Evolutionary conservation across 495 filamentous ascomycete species (phyloP).

Genomic region (Collariella sp.): DNA sequence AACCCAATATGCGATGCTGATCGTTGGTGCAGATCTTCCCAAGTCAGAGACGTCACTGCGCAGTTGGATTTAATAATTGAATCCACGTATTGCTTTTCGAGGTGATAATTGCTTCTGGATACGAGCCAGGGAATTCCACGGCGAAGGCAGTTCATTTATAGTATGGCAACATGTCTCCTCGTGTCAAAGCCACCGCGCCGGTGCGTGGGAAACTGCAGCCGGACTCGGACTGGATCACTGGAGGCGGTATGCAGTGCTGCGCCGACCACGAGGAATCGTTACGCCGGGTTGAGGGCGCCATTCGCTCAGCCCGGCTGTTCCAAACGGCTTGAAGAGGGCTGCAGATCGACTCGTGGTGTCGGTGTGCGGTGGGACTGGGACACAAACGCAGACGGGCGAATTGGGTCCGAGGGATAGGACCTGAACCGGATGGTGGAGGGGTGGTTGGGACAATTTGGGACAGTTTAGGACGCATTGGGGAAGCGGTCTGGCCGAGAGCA

Average conservation of each 20-base stretch:
- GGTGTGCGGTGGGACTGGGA: slow-evolving; percentile 9
- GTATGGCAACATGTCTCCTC: neutral
- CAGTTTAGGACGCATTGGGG: no score
- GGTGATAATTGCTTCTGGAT: neutral
- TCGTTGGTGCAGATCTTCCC: slow-evolving; percentile 1
- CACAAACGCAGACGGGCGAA: neutral
- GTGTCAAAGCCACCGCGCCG: no score
- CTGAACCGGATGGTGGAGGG: neutral
- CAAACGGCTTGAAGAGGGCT: neutral
- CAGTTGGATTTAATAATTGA: neutral
- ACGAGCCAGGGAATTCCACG: neutral
- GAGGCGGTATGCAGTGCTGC: neutral
- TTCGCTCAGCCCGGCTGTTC: neutral
- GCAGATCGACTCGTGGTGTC: slow-evolving; percentile 15
- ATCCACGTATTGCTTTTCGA: neutral
- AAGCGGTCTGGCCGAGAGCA: neutral
- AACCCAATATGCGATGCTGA: neutral
- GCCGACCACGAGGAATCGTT: slow-evolving; percentile 1
- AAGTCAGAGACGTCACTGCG: neutral
- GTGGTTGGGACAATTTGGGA: neutral
- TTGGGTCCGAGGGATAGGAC: slow-evolving; percentile 1
- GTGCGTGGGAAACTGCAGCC: neutral
- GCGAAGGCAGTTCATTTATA: neutral
- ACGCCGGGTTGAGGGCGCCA: neutral
- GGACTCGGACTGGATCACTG: neutral